Conservation (phyloP, 2,329 filamentous ascomycete genomes). For the Pyricularia pennisetigena region DNA sequence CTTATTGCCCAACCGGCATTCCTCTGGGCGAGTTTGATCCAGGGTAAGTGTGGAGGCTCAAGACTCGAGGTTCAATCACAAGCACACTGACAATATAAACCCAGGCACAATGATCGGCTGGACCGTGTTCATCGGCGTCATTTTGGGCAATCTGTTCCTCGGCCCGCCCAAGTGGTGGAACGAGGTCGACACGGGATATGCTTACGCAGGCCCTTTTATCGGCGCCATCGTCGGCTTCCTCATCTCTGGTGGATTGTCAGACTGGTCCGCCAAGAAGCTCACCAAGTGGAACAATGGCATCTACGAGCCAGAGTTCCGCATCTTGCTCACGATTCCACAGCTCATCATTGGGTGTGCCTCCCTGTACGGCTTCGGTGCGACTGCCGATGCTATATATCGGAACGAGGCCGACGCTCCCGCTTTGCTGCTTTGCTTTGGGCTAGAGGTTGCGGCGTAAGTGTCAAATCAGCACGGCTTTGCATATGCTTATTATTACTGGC, state of each 20-base stretch:
- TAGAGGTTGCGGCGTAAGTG: conserved; percentile 58
- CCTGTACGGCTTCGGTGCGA: conserved; percentile 76
- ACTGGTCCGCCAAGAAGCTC: conserved; percentile 60
- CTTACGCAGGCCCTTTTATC: conserved; percentile 77
- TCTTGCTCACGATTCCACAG: conserved; percentile 75
- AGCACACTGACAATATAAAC: not conserved
- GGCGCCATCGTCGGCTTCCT: conserved; percentile 71
- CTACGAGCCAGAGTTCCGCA: conserved; percentile 87
- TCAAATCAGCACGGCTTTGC: not conserved
- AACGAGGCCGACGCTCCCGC: conserved; percentile 59
- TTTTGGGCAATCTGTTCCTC: conserved; percentile 74
- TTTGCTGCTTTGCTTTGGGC: conserved; percentile 72
- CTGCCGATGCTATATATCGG: conserved; percentile 46
- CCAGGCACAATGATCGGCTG: conserved; percentile 69
- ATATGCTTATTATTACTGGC: no score
- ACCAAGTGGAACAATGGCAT: conserved; percentile 68
- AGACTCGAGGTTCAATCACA: not conserved
- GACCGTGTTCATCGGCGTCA: conserved; percentile 86
- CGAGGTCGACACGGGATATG: conserved; percentile 73
- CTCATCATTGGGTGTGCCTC: conserved; percentile 68
- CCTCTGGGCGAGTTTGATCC: conserved; percentile 68
- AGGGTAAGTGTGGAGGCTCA: conserved; percentile 39
- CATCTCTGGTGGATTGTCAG: conserved; percentile 64
- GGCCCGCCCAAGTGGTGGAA: conserved; percentile 73
- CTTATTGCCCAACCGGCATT: conserved; percentile 80